Evolutionary conservation across 345 rosid genomes (phyloP), one percentile per base, ranked within the genome.

Genomic region (Tarenaya hassleriana): DNA sequence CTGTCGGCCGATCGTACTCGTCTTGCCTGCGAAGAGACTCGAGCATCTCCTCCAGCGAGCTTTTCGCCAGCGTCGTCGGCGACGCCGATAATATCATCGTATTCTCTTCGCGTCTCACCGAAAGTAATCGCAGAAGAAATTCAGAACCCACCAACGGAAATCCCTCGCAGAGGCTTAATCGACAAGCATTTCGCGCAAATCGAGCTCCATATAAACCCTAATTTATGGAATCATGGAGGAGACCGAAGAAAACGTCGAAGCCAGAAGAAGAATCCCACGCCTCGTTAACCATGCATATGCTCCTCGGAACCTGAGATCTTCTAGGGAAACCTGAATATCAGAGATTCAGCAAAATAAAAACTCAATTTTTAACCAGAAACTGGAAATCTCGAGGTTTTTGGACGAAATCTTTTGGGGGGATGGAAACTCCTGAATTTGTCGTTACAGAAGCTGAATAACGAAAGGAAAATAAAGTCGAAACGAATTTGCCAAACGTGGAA

Each of bases 1-100:
- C 91, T 62, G 63, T 77, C 10, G 79, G 69, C 66, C 64, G 75
- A 59, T 77, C 90, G 7, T 49, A 62, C 52, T 77, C 80, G 44
- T 83, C 86, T 9, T 63, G 75, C 62, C 62, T 66, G 50, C 80
- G 55, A 34, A 83, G 62, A 2, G 80, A 75, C 15, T 77, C 86
- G 46, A 83, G 67, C 91, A 83, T 83, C 69, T 71, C 91, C 78
- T 83, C 91, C 55, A 83, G 61, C 4, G 91, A 83, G 67, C 86
- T 80, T 54, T 75, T 76, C 15, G 29, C 29, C 29, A 24, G 29
- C 5, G 29, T 24, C 29, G 29, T 24, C 29, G 29, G 29, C 5
- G 5, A 24, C 29, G 29, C 29, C 29, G 29, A 24, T 5, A 24
- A 24, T 24, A 24, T 24, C 29, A 24, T 24, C 5, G 29, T n/a